Base-by-base conservation (phyloP, 495 filamentous ascomycete genomes). In the Aspergillus incahuasiensis region DNA sequence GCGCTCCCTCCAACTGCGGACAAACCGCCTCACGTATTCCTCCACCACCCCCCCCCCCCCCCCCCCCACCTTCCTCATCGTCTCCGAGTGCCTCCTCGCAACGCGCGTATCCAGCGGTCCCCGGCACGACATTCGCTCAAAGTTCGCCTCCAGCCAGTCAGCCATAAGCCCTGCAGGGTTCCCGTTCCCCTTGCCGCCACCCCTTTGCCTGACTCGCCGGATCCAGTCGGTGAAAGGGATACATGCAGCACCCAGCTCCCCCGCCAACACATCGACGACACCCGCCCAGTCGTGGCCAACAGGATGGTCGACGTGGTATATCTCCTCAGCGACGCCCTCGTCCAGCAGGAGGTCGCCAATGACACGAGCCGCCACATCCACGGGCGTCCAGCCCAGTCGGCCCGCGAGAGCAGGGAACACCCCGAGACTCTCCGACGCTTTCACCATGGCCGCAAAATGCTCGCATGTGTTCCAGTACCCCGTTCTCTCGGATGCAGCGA, bases 251-350 rank as follows among this genome's bases (percentile, higher is more conserved):
- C 54, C 57, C 0, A 83, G 65, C 2, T 66, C 72, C 2, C 70
- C 68, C 0, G 77, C 72, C 7, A 85, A 54, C 3, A 79, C 39
- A 0, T 47, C 20, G 0, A 69, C 66, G 64, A 78, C 74, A 0
- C 75, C 64, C 0, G 40, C 39, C 80, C 80, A 83, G 0, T 72
- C 67, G 63, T 82, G 77, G 1, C 72, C 58, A 3, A 73, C 63
- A 0, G 79, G 80, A 50, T 83, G 82, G 13, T 84, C 81, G 50
- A 84, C 72, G 62, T 84, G 81, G 45, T 82, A 84, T 32, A 81
- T 54, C 2, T 74, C 67, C 21, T 74, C 65, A 1, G 70, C 63
- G 0, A 47, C 42, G 1, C 54, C 25, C 3, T 68, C 52, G 0
- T 49, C 38, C 5, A 75, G 46, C 4, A 76, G 46, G 0, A 81